Conservation (phyloP, 768 basidiomycete genomes). For the Lactifluus subvellereus region DNA sequence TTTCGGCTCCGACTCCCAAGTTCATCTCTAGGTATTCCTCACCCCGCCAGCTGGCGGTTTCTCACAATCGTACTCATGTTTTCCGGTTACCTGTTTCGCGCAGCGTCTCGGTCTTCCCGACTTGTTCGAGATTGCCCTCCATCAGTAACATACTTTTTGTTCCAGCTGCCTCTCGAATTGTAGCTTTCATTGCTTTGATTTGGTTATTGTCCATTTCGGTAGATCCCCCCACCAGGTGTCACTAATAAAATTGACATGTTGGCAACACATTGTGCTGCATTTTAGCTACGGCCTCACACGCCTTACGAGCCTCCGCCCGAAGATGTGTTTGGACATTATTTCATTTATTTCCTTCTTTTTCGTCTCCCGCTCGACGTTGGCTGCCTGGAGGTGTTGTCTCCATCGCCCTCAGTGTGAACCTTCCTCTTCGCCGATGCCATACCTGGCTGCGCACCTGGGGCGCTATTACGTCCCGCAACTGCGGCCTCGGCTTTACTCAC, state of each 20-base stretch:
- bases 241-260: constrained; percentile 21
- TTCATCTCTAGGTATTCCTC: constrained; percentile 24
- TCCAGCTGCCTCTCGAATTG: constrained; percentile 25
- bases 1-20: constrained; percentile 18
- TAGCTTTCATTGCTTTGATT: constrained; percentile 22
- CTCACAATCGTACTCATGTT: constrained; percentile 24
- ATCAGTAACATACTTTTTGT: constrained; percentile 24
- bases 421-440: constrained; percentile 13
- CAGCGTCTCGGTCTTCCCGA: constrained; percentile 10
- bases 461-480: neutral
- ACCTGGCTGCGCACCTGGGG: neutral
- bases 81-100: constrained; percentile 16
- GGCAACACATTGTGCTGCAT: neutral
- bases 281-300: neutral
- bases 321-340: neutral
- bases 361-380: neutral
- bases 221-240: constrained; percentile 17
- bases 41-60: constrained; percentile 18
- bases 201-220: constrained; percentile 23
- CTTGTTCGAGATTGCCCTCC: constrained; percentile 22
- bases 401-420: neutral
- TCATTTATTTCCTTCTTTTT: constrained; percentile 10
- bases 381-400: neutral
- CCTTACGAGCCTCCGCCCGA: neutral
- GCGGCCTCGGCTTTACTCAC: neutral